These are phyloP conservation scores for Chlorella sorokiniana DNA, from an alignment of 139 green algal species.

Conservation along the genomic window DNA sequence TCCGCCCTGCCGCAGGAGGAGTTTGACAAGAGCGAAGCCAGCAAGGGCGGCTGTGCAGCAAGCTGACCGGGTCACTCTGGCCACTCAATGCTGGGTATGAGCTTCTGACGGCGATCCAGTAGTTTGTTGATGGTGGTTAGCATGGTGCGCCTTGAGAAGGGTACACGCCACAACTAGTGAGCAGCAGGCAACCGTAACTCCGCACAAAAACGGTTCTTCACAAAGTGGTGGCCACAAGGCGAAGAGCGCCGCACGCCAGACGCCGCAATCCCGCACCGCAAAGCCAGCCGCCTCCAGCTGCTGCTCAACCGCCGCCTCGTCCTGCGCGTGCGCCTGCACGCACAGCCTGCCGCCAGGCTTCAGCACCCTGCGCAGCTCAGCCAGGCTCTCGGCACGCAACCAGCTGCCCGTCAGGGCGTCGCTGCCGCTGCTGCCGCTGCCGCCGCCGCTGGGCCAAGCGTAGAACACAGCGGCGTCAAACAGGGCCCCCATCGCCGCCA, in stretches of 20 bases:
- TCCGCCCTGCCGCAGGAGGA: too few species aligned
- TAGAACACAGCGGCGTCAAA: slow-evolving; percentile 49
- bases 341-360: slow-evolving; percentile 46
- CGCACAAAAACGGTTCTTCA: too few species aligned
- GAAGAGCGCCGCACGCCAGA: neutral
- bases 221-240: slow-evolving; percentile 4
- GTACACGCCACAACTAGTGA: too few species aligned
- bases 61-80: too few species aligned
- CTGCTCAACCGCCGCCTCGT: neutral
- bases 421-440: neutral
- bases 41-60: neutral
- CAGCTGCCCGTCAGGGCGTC: slow-evolving; percentile 6
- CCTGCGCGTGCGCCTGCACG: slow-evolving; percentile 33
- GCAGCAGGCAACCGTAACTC: too few species aligned
- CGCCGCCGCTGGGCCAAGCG: neutral
- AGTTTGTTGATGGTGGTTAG: neutral
- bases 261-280: neutral
- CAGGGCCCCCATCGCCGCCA: neutral
- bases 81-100: too few species aligned
- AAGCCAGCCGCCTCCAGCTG: neutral
- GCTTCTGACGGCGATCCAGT: too few species aligned
- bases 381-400: slow-evolving; percentile 21
- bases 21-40: neutral
- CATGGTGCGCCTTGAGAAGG: neutral
- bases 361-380: slow-evolving; percentile 44